Evolutionary conservation across 164 flowering plant genomes (phyloP).

Genomic region (Berberis vulgaris): DNA sequence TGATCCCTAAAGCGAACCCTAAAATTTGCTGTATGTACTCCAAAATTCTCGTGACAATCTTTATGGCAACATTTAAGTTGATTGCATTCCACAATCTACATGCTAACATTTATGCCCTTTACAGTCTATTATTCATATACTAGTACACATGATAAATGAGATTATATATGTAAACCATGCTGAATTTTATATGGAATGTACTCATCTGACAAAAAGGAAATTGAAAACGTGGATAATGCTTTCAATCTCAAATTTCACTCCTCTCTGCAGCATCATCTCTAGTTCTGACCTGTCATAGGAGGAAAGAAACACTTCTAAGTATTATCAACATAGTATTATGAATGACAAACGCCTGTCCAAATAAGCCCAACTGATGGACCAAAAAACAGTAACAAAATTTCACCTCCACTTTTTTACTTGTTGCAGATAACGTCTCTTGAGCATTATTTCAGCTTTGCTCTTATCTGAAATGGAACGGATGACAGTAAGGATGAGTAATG

Average conservation of each 20-base stretch:
- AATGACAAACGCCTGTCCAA: too few relatives aligned
- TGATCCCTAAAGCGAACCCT: too few relatives aligned
- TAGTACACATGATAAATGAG: background rate
- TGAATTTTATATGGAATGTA: constrained; percentile 74
- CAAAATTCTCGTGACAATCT: too few relatives aligned
- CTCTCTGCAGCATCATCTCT: constrained; percentile 67
- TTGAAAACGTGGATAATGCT: constrained; percentile 67
- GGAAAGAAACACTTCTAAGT: too few relatives aligned
- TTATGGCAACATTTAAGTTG: too few relatives aligned
- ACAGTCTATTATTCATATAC: background rate
- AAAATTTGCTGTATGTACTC: too few relatives aligned
- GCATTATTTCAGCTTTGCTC: constrained; percentile 52
- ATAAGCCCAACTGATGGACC: background rate
- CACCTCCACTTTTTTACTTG: constrained; percentile 79
- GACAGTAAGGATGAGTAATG: background rate
- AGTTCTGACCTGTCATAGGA: constrained; percentile 51
- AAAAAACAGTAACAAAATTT: background rate
- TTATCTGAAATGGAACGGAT: constrained; percentile 41
- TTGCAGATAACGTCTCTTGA: constrained; percentile 76
- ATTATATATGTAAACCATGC: constrained; percentile 16
- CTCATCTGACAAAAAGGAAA: constrained; percentile 69
- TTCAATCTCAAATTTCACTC: constrained; percentile 94
- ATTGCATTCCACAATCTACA: too few relatives aligned
- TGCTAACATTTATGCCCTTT: background rate
- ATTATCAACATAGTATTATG: too few relatives aligned